Evolutionary conservation across 257 asterid genomes (phyloP), one percentile per base, ranked within the genome.

Genomic region (Solanum dulcamara): DNA sequence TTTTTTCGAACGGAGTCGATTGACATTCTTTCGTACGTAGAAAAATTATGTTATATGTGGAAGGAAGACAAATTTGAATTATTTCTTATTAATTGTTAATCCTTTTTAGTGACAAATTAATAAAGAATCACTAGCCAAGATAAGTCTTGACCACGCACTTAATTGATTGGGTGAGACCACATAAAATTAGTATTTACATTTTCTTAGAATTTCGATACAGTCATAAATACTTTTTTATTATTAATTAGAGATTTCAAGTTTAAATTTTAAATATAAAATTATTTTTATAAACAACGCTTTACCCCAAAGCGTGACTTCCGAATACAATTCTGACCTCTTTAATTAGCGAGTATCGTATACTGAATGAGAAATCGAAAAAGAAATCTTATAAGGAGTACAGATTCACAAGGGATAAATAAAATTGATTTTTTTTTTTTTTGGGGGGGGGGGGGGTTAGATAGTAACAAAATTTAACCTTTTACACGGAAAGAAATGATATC

Each of bases 381-480:
- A 44, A 4, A 5, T 64, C 11, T 30, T 28, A 14, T 17, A 67
- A 67, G 11, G 11, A 10, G 7, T 67, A 24, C 3, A 67, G 7
- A 67, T 67, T 67, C 75, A 67, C 44, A 10, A 6, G 17, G 2
- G 50, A 28, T 37, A 72, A 38, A 37, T 22, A 22, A 38, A 38
- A 22, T 72, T 12, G 7, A 38, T 84, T 9, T 11, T 6, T 38
- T 24, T 81, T 7, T 35, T 48, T n/a, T n/a, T n/a, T n/a, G n/a
- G n/a, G n/a, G n/a, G n/a, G n/a, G n/a, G n/a, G n/a, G n/a, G n/a
- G 4, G 32, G 57, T 83, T 83, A 68, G n/a, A 85, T 82, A 44
- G 86, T 88, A 93, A 91, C 93, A 92, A 86, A 89, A 72, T 67
- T 85, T 84, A 88, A 90, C 93, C 88, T 85, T 92, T 89, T 89